Evolutionary conservation across 257 asterid species (phyloP), one percentile per base, ranked within the genome.

Genomic region (Forsythia suspensa): DNA sequence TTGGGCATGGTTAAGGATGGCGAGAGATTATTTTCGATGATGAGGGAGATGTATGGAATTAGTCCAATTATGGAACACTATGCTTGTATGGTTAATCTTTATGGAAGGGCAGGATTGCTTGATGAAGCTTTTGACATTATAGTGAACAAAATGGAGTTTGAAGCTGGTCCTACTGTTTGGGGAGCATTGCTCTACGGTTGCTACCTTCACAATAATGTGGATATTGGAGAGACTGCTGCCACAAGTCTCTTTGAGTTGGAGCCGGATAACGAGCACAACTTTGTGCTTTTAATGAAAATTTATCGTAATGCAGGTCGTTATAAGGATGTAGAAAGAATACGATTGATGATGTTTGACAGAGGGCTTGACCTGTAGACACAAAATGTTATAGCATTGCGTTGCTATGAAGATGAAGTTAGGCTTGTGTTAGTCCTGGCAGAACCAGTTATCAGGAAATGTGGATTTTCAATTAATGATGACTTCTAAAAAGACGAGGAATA

Each of bases 111-210:
- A 0, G 98, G 98, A 18, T 82, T 87, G 72, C 70, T 91, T 10
- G 63, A 80, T 5, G 78, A 88, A 83, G 98, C 97, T 11, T 82
- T 85, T 73, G 86, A 85, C 29, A 70, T 95, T 61, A 80, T 92
- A 40, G 73, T 34, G 74, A 84, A 80, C 0, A 77, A 68, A 65
- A 93, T 91, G 90, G 91, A 86, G 75, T 71, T 80, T 6, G 89
- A 88, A 80, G 94, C 94, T 29, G 96, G 98, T 24, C 89, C 96
- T 16, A 87, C 96, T 20, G 93, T 91, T 10, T 95, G 97, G 98
- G 99, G 99, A 24, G 97, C 98, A 0, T 83, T 94, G 87, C 91
- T 94, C 3, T 91, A 89, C 59, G 95, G 95, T 52, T 94, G 98
- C 84, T 89, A 76, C 77, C 86, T 87, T 77, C 91, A 87, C 73